Evolutionary conservation across 305 asterid genomes (phyloP).

Genomic region (Solanum hybrid): DNA sequence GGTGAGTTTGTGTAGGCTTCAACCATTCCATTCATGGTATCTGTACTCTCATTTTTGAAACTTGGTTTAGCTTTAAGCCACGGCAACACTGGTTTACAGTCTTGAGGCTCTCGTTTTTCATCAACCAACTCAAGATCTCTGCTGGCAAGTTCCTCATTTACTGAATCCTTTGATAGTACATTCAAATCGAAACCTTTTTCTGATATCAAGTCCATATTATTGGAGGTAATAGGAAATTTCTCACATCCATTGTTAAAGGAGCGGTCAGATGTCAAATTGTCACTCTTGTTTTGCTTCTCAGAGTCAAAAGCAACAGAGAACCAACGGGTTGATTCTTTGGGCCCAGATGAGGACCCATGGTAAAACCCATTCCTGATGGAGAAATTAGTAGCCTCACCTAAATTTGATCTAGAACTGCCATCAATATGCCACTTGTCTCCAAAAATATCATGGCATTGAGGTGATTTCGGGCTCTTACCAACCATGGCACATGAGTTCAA

Average conservation of each 20-base stretch:
- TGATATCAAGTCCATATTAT: constrained; percentile 24
- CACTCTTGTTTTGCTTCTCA: constrained; percentile 26
- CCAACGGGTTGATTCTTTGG: constrained; percentile 29
- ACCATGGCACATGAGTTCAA: constrained; percentile 30
- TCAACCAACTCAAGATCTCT: neutral
- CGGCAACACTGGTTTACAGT: neutral
- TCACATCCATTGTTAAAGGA: constrained; percentile 28
- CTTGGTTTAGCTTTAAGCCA: constrained; percentile 12
- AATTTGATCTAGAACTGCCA: constrained; percentile 22
- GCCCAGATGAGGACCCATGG: constrained; percentile 47
- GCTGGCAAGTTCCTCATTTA: neutral
- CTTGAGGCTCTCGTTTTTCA: constrained; percentile 5
- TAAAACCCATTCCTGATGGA: constrained; percentile 43
- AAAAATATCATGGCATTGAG: constrained; percentile 14
- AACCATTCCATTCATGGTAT: neutral
- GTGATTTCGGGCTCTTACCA: constrained; percentile 13
- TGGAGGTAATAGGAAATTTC: constrained; percentile 21
- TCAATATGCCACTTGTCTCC: constrained; percentile 27
- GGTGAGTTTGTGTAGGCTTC: neutral
- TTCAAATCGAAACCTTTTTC: constrained; percentile 60
- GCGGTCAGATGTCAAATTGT: constrained; percentile 22
- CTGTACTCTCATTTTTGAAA: neutral
- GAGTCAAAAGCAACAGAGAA: constrained; percentile 25
- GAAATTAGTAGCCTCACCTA: constrained; percentile 36
- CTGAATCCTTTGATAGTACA: constrained; percentile 30